Percentiles rank a stretch among this genome's conserved stretches.
Conservation (phyloP, 2,329 filamentous ascomycete species). For the Talaromyces sp. region DNA sequence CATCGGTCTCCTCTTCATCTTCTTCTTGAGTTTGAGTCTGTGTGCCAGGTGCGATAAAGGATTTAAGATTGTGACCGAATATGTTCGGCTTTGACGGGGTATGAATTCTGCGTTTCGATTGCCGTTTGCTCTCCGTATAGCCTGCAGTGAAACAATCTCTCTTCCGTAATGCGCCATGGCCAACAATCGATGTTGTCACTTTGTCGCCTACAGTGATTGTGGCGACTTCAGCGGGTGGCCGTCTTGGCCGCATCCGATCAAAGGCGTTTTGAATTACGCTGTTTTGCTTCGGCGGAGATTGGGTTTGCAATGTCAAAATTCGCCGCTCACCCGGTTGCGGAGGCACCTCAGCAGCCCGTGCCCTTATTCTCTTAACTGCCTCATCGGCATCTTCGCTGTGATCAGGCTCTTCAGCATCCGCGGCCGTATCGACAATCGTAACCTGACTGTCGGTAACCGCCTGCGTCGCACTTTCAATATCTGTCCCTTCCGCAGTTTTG, state of each 20-base stretch:
- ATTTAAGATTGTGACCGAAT: conserved; percentile 47
- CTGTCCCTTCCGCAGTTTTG: not conserved
- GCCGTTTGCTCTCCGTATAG: conserved; percentile 22
- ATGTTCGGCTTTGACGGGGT: conserved; percentile 37
- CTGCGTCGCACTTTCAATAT: not conserved
- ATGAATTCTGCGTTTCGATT: conserved; percentile 41
- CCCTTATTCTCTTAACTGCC: conserved; percentile 17
- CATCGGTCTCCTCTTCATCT: conserved; percentile 1
- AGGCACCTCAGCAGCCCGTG: conserved; percentile 10
- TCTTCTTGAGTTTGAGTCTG: conserved; percentile 28
- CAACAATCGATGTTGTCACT: conserved; percentile 64
- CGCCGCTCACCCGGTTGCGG: conserved; percentile 16
- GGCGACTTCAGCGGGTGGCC: conserved; percentile 61
- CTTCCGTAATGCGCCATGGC: conserved; percentile 48
- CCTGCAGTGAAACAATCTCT: conserved; percentile 29
- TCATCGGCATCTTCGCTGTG: conserved; percentile 16
- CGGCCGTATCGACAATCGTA: not conserved
- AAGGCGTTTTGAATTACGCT: conserved; percentile 59
- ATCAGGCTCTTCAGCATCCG: conserved; percentile 9
- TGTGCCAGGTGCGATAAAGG: conserved; percentile 56
- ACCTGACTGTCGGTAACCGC: not conserved
- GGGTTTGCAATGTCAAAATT: conserved; percentile 18
- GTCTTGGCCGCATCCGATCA: conserved; percentile 62
- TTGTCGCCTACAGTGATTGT: conserved; percentile 71
- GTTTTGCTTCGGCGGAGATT: conserved; percentile 30